phyloP scores from a whole-genome alignment of 768 basidiomycete genomes.

The Trametes elegans region DNA sequence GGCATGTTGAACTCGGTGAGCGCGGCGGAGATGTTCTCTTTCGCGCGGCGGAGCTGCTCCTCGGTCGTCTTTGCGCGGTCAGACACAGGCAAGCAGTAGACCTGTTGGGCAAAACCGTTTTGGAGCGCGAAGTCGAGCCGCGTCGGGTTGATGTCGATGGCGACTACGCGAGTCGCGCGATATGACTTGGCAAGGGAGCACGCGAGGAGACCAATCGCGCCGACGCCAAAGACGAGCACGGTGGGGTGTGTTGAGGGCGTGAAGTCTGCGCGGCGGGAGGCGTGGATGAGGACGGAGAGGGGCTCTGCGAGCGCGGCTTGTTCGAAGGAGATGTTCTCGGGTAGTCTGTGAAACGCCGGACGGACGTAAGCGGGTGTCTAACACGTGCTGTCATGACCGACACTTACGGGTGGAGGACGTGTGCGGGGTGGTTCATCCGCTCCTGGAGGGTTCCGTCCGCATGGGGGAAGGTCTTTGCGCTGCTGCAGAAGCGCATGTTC shows the following conservation, averaged over 20 bases:
- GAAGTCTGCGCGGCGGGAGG: constrained; percentile 44
- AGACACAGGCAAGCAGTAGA: constrained; percentile 56
- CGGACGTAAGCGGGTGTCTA: constrained; percentile 10
- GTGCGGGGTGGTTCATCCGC: constrained; percentile 84
- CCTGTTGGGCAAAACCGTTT: constrained; percentile 75
- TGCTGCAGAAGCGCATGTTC: constrained; percentile 83
- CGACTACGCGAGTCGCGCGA: constrained; percentile 72
- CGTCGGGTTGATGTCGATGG: constrained; percentile 81
- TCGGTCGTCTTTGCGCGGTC: constrained; percentile 46
- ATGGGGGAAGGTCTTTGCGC: constrained; percentile 91
- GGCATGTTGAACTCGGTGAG: constrained; percentile 55
- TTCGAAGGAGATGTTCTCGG: constrained; percentile 72
- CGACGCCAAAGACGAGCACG: constrained; percentile 89
- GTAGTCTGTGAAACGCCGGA: constrained; percentile 48
- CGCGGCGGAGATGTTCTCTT: constrained; percentile 50
- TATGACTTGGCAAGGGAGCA: constrained; percentile 72
- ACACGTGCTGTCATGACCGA: constrained; percentile 8
- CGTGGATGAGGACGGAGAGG: constrained; percentile 82
- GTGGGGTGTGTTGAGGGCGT: constrained; percentile 40
- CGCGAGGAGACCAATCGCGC: constrained; percentile 90
- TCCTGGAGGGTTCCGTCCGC: constrained; percentile 89
- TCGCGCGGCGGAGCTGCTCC: constrained; percentile 58
- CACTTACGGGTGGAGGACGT: constrained; percentile 84
- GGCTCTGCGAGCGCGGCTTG: constrained; percentile 91
- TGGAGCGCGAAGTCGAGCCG: constrained; percentile 76